Conservation (phyloP, 140 eudicot species). For the Bidens hawaiensis region DNA sequence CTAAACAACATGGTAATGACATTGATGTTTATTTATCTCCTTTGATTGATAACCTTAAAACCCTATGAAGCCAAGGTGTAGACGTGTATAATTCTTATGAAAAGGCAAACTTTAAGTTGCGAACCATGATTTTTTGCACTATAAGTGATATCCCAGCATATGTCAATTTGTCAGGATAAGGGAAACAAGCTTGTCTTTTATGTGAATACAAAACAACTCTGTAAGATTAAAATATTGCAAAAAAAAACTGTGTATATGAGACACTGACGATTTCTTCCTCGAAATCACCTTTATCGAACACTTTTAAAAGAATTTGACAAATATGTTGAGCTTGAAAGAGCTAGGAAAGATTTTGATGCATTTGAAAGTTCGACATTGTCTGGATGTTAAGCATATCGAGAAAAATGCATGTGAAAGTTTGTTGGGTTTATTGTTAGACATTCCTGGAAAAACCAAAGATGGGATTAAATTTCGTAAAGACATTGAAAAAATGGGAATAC, state of each 20-base stretch:
- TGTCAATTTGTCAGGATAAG: neutral
- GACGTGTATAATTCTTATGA: neutral
- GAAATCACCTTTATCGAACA: neutral
- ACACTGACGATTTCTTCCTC: neutral
- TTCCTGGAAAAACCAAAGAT: neutral
- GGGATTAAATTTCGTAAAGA: neutral
- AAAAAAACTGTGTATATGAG: neutral
- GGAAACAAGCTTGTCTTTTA: neutral
- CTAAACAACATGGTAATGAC: too few relatives aligned
- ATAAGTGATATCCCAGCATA: neutral
- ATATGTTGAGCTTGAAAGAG: neutral
- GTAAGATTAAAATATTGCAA: neutral
- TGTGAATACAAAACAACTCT: too few relatives aligned
- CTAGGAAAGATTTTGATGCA: neutral
- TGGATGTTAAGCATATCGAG: constrained; percentile 1
- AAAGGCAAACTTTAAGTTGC: neutral
- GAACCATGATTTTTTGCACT: neutral
- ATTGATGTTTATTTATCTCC: too few relatives aligned
- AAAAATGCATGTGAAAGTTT: neutral
- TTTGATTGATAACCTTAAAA: too few relatives aligned
- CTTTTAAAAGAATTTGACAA: neutral
- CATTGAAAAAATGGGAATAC: constrained; percentile 2
- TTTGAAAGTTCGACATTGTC: constrained; percentile 5
- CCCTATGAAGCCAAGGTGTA: too few relatives aligned
- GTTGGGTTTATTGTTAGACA: neutral